phyloP scores from a whole-genome alignment of 106 monocot genomes.

The Xerophyta viscosa region DNA sequence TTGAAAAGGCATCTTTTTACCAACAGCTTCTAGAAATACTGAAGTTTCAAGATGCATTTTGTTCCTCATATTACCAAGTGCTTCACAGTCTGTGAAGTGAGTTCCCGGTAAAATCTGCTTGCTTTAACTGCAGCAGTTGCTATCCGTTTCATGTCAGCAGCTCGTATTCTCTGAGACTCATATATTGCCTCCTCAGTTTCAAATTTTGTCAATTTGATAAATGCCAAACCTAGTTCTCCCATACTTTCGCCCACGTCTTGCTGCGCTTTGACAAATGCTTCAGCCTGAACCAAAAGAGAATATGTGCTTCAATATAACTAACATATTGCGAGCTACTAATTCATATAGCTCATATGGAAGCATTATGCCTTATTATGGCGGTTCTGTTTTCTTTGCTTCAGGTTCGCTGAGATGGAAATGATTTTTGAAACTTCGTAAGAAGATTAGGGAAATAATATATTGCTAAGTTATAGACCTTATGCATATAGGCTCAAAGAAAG shows the following conservation, averaged over 20 bases:
- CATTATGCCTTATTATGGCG: no score
- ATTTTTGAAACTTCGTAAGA: no score
- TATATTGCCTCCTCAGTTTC: constrained; percentile 66
- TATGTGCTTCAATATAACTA: no score
- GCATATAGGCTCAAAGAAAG: no score
- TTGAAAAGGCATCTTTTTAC: not conserved
- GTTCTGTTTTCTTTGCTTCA: no score
- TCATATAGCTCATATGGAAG: no score
- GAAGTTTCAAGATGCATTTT: not conserved
- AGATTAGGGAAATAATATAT: no score
- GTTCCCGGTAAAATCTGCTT: constrained; percentile 79
- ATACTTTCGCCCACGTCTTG: constrained; percentile 86
- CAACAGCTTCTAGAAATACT: not conserved
- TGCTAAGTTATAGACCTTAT: no score
- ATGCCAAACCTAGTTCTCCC: constrained; percentile 82
- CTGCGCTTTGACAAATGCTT: constrained; percentile 82
- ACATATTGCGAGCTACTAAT: no score
- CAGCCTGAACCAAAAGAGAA: constrained; percentile 48
- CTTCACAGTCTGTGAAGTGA: constrained; percentile 78
- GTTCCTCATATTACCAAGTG: constrained; percentile 53
- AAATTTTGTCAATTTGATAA: constrained; percentile 84
- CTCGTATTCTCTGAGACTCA: constrained; percentile 65
- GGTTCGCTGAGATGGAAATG: no score
- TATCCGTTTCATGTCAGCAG: constrained; percentile 52
- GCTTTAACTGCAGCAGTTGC: constrained; percentile 95